phyloP scores from a whole-genome alignment of 164 flowering plant genomes.

The Chimonanthus praecox region DNA sequence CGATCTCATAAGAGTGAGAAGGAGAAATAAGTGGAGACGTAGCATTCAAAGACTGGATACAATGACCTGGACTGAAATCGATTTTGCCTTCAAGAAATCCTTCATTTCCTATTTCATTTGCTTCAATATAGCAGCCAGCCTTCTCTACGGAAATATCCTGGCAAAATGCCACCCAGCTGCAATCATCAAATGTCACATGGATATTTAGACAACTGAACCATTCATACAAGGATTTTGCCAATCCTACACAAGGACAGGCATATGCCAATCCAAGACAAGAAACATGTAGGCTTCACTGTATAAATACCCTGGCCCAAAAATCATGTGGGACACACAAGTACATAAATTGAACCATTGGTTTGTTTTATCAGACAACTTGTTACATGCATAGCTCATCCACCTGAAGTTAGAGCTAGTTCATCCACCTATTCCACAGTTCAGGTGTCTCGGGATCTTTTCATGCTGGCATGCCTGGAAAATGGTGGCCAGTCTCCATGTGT shows the following conservation, averaged over 20 bases:
- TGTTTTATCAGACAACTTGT: background rate
- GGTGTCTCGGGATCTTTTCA: background rate
- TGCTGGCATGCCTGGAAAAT: background rate
- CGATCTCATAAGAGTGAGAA: constrained; percentile 15
- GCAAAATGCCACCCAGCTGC: constrained; percentile 86
- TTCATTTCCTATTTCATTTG: constrained; percentile 9
- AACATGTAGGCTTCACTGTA: background rate
- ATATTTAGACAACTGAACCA: background rate
- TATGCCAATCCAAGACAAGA: background rate
- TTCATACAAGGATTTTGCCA: background rate
- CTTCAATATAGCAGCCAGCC: constrained; percentile 62
- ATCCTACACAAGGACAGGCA: background rate
- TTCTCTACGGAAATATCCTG: constrained; percentile 74
- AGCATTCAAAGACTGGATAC: constrained; percentile 21
- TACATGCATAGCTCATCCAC: background rate
- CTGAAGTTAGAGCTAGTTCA: background rate
- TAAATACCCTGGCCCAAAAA: background rate
- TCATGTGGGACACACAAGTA: background rate
- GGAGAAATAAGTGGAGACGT: constrained; percentile 15
- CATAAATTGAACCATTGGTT: background rate
- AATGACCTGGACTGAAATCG: constrained; percentile 15
- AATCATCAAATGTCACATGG: constrained; percentile 7
- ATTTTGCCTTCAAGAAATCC: constrained; percentile 7
- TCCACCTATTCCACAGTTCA: background rate
- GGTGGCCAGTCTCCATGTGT: background rate